Percentiles rank a stretch among this genome's conserved stretches.
Evolutionary conservation across 1,284 basidiomycete genomes (phyloP).

Genomic region (Ustilago bromivora): DNA sequence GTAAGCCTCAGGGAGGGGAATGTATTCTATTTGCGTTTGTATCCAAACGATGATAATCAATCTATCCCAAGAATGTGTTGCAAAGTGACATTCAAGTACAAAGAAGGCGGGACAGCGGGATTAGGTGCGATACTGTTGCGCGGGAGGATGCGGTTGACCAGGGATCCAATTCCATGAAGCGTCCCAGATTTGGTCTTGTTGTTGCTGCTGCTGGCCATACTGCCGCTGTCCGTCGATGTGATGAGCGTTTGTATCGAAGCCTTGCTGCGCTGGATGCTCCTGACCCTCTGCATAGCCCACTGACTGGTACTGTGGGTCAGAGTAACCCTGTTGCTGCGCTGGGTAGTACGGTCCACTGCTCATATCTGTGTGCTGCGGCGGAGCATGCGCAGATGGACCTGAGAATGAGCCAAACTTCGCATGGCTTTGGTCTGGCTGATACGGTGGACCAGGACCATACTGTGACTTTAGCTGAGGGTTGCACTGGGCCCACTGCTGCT

Average conservation of each 20-base stretch:
- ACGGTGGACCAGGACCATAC: neutral
- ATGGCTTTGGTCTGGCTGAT: neutral
- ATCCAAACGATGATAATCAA: too few relatives aligned
- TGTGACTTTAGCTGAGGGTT: neutral
- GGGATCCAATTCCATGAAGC: conserved; percentile 30
- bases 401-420: conserved; percentile 3
- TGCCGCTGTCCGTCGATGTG: neutral
- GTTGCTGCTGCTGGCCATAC: neutral
- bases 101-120: neutral
- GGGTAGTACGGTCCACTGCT: conserved; percentile 5
- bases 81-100: neutral
- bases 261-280: neutral
- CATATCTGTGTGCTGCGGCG: neutral
- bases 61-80: too few relatives aligned
- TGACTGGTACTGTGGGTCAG: conserved; percentile 8
- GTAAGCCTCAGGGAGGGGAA: neutral
- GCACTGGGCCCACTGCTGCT: conserved; percentile 6
- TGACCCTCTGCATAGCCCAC: neutral
- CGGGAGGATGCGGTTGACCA: conserved; percentile 9
- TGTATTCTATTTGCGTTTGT: neutral
- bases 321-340: conserved; percentile 3
- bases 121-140: conserved; percentile 20
- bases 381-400: neutral
- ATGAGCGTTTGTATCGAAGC: neutral
- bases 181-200: conserved; percentile 16